These are phyloP conservation scores for Penicillium arizonense DNA, from an alignment of 495 filamentous ascomycete species.

Conservation along the genomic window DNA sequence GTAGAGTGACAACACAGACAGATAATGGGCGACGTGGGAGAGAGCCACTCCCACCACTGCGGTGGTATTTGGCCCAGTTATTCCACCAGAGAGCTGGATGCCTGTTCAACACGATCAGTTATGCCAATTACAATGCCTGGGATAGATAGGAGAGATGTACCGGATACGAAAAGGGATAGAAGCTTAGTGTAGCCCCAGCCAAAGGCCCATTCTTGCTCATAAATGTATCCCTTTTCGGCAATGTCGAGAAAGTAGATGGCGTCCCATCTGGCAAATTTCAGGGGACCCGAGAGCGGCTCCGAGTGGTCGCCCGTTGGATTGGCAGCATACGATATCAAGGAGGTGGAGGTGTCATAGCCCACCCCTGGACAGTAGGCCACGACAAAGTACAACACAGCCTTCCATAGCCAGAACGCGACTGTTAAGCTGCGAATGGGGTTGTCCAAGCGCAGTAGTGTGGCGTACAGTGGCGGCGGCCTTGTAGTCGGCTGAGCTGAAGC, in stretches of 20 bases:
- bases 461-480: constrained; percentile 8
- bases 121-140: not conserved
- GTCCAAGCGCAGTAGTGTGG: constrained; percentile 28
- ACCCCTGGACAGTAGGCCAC: constrained; percentile 62
- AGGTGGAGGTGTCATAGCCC: constrained; percentile 88
- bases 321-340: constrained; percentile 47
- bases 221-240: constrained; percentile 70
- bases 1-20: constrained; percentile 71
- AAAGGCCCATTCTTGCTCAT: constrained; percentile 98
- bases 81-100: constrained; percentile 22
- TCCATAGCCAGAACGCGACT: constrained; percentile 59
- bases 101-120: constrained; percentile 19
- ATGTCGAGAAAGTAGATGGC: constrained; percentile 78
- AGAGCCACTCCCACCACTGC: constrained; percentile 59
- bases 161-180: constrained; percentile 42
- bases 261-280: constrained; percentile 82
- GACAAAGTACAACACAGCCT: constrained; percentile 65
- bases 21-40: constrained; percentile 69
- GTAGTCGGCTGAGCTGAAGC: constrained; percentile 7
- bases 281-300: constrained; percentile 23
- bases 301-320: constrained; percentile 10
- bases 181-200: constrained; percentile 62
- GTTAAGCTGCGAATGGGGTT: constrained; percentile 39
- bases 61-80: constrained; percentile 20
- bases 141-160: constrained; percentile 32